phyloP scores from a whole-genome alignment of 2,329 filamentous ascomycete species.

The Epicoccum nigrum region DNA sequence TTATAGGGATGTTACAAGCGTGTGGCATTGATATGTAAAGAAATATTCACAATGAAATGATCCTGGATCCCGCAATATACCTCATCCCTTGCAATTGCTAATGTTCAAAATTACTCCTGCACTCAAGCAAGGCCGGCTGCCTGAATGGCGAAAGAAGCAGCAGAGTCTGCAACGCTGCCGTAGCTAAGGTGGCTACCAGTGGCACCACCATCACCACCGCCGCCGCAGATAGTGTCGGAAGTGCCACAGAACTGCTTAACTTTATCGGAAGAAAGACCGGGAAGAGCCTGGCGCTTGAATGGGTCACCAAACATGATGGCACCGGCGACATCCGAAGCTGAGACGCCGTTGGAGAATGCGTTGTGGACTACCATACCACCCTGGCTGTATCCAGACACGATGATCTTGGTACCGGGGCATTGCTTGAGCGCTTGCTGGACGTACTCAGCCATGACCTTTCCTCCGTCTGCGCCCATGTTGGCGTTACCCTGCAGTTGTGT shows the following conservation, averaged over 20 bases:
- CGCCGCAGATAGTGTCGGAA: constrained; percentile 33
- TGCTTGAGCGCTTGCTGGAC: constrained; percentile 34
- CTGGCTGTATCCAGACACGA: constrained; percentile 43
- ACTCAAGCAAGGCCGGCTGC: constrained; percentile 28
- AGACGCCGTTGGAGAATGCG: constrained; percentile 33
- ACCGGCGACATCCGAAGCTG: constrained; percentile 31
- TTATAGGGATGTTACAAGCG: background rate
- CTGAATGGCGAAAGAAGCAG: constrained; percentile 35
- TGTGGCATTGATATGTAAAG: constrained; percentile 8
- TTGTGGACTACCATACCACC: constrained; percentile 45
- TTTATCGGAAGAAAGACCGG: constrained; percentile 25
- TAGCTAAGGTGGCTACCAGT: constrained; percentile 40
- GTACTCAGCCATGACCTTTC: constrained; percentile 32
- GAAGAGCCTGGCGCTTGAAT: constrained; percentile 34
- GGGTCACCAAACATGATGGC: constrained; percentile 41
- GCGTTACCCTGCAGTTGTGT: constrained; percentile 31
- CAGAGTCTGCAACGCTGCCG: constrained; percentile 33
- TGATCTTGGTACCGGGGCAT: constrained; percentile 41
- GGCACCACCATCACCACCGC: constrained; percentile 31
- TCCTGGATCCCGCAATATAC: background rate
- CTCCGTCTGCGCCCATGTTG: constrained; percentile 34
- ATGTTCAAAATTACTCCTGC: background rate
- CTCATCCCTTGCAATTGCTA: background rate
- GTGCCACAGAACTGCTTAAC: constrained; percentile 40
- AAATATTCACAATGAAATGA: constrained; percentile 9